Evolutionary conservation across 768 basidiomycete genomes (phyloP).

Genomic region (Lactarius tabidus): DNA sequence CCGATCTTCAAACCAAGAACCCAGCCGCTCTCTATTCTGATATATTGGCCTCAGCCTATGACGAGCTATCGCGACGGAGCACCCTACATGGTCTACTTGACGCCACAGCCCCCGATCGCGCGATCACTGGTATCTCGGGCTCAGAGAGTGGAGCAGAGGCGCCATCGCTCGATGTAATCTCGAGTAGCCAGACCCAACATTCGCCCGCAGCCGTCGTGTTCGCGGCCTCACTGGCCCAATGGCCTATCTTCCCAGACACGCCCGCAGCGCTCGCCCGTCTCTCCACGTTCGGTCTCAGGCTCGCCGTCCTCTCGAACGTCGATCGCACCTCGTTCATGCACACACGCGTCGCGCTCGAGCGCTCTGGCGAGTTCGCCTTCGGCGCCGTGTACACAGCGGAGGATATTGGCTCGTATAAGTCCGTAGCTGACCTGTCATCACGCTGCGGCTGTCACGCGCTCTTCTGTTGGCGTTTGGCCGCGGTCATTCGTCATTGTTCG

Average conservation of each 20-base stretch:
- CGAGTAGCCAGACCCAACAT: no score
- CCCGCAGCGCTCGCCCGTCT: constrained; percentile 54
- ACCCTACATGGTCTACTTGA: background rate
- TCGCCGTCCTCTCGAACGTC: constrained; percentile 74
- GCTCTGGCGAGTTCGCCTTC: constrained; percentile 37
- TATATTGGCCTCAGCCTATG: constrained; percentile 44
- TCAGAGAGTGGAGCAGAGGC: background rate
- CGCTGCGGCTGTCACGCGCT: no score
- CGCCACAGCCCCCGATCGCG: background rate
- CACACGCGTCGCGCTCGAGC: constrained; percentile 50
- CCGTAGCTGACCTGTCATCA: constrained; percentile 35
- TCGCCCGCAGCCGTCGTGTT: constrained; percentile 43
- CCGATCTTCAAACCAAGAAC: constrained; percentile 51
- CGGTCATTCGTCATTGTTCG: background rate
- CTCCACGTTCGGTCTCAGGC: constrained; percentile 53
- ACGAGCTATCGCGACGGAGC: constrained; percentile 35
- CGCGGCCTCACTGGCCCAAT: constrained; percentile 54
- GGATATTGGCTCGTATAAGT: constrained; percentile 72
- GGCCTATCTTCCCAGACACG: constrained; percentile 68
- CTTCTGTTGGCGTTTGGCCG: background rate
- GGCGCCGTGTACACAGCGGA: constrained; percentile 66
- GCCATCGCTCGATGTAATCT: background rate
- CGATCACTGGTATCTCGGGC: constrained; percentile 3
- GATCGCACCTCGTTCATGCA: constrained; percentile 58
- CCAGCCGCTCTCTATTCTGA: constrained; percentile 58